Evolutionary conservation across 176 grass and related monocot species (phyloP).

Genomic region (Zea mays): DNA sequence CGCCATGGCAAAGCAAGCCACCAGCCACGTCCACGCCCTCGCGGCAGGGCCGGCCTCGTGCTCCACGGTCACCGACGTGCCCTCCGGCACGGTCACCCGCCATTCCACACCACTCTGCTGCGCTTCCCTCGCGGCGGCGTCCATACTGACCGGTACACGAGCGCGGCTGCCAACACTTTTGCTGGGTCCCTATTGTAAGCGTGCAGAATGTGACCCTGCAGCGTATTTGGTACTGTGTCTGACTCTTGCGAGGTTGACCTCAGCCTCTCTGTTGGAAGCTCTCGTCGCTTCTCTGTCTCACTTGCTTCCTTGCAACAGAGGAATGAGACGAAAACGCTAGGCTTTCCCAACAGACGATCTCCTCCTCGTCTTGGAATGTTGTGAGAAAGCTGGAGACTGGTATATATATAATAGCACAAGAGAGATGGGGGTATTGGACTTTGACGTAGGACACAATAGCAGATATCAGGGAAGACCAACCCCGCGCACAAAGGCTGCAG

Average conservation of each 20-base stretch:
- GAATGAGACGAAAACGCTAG: conserved; percentile 31
- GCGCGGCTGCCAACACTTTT: not conserved
- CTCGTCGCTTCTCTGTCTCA: not conserved
- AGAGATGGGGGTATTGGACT: conserved; percentile 17
- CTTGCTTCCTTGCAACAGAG: conserved; percentile 19
- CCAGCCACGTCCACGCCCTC: conserved; percentile 38
- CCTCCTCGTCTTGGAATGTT: conserved; percentile 43
- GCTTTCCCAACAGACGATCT: conserved; percentile 19
- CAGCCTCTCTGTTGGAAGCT: not conserved
- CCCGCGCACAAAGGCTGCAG: conserved; percentile 19
- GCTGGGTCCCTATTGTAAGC: conserved; percentile 34
- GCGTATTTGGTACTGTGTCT: not conserved
- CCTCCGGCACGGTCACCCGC: conserved; percentile 59
- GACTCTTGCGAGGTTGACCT: conserved; percentile 33
- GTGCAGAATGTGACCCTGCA: not conserved
- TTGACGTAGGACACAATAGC: conserved; percentile 30
- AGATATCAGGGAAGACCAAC: conserved; percentile 28
- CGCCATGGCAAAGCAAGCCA: not conserved
- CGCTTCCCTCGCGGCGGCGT: conserved; percentile 35
- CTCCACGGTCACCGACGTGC: conserved; percentile 39
- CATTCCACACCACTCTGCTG: conserved; percentile 43
- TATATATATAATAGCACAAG: conserved; percentile 17
- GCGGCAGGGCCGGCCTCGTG: conserved; percentile 1
- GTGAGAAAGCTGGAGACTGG: not conserved
- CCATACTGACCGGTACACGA: conserved; percentile 26